These are phyloP conservation scores for Cruciata laevipes DNA, from an alignment of 257 asterid species.

Conservation along the genomic window DNA sequence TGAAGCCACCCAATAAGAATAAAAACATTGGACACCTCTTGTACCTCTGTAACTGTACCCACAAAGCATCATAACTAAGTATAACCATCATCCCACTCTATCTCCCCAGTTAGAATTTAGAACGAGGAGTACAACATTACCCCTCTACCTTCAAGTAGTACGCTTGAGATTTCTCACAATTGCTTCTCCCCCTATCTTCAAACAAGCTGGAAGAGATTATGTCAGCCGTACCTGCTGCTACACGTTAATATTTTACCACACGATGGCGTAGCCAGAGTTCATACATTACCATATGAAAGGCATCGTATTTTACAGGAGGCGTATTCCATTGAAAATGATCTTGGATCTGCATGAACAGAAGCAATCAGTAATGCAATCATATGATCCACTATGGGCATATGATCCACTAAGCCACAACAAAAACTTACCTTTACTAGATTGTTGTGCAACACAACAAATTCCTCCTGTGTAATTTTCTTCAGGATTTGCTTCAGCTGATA, in stretches of 20 bases:
- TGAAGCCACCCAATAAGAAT: not conserved
- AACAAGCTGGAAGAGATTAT: conserved; percentile 8
- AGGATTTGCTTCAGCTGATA: conserved; percentile 52
- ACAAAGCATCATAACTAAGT: not conserved
- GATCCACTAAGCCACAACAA: not conserved
- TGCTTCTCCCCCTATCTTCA: conserved; percentile 5
- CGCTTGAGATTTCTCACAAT: conserved; percentile 5
- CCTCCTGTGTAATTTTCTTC: conserved; percentile 51
- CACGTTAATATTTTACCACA: conserved; percentile 64
- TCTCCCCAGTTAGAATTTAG: not conserved
- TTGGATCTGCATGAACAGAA: conserved; percentile 49
- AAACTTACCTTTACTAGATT: conserved; percentile 76
- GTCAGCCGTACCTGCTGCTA: conserved; percentile 2
- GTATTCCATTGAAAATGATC: conserved; percentile 95
- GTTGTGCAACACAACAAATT: conserved; percentile 68
- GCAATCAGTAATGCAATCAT: not conserved
- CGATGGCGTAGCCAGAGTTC: conserved; percentile 95
- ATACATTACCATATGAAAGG: conserved; percentile 96
- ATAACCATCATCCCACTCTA: not conserved
- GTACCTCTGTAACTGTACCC: conserved; percentile 5
- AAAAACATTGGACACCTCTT: not conserved
- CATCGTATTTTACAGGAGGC: conserved; percentile 61
- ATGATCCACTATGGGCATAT: not conserved
- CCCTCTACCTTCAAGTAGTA: not conserved
- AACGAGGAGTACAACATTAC: conserved; percentile 4